Conservation (phyloP, 441 rosid genomes). For the Viola pubescens region DNA sequence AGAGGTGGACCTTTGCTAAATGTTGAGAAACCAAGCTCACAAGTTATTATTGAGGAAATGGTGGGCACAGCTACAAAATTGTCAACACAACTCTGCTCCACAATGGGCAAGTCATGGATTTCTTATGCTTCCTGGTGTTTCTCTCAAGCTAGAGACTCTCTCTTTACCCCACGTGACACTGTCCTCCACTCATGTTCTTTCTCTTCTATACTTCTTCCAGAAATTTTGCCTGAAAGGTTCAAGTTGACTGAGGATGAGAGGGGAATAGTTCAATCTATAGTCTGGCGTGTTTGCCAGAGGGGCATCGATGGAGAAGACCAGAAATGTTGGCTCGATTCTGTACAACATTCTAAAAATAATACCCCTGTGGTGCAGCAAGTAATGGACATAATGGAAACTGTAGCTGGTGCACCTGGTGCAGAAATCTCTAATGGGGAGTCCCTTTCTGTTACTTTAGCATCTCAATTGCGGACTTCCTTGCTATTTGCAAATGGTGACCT, state of each 20-base stretch:
- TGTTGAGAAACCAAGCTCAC: slow-evolving; percentile 33
- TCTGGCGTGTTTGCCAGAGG: slow-evolving; percentile 40
- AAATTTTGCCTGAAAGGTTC: slow-evolving; percentile 60
- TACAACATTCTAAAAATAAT: slow-evolving; percentile 33
- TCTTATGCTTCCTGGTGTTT: slow-evolving; percentile 98
- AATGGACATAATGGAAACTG: slow-evolving; percentile 59
- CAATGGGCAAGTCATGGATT: slow-evolving; percentile 97
- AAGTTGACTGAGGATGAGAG: slow-evolving; percentile 69
- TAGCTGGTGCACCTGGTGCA: slow-evolving; percentile 69
- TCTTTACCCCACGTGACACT: slow-evolving; percentile 34
- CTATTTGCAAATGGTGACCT: slow-evolving; percentile 31
- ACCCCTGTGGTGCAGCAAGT: slow-evolving; percentile 42
- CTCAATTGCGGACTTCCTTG: slow-evolving; percentile 47
- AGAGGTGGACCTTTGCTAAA: slow-evolving; percentile 22
- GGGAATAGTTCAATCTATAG: slow-evolving; percentile 39
- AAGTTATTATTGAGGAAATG: slow-evolving; percentile 59
- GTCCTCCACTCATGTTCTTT: slow-evolving; percentile 45
- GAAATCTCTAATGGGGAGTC: slow-evolving; percentile 51
- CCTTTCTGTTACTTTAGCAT: slow-evolving; percentile 62
- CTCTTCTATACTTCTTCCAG: slow-evolving; percentile 58
- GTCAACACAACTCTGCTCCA: slow-evolving; percentile 83
- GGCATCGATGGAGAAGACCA: slow-evolving; percentile 32
- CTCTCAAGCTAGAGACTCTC: slow-evolving; percentile 62
- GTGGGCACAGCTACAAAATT: slow-evolving; percentile 72
- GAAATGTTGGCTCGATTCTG: slow-evolving; percentile 25